Evolutionary conservation across 73 alveolate species (phyloP).

Genomic region (Paramecium pentaurelia): DNA sequence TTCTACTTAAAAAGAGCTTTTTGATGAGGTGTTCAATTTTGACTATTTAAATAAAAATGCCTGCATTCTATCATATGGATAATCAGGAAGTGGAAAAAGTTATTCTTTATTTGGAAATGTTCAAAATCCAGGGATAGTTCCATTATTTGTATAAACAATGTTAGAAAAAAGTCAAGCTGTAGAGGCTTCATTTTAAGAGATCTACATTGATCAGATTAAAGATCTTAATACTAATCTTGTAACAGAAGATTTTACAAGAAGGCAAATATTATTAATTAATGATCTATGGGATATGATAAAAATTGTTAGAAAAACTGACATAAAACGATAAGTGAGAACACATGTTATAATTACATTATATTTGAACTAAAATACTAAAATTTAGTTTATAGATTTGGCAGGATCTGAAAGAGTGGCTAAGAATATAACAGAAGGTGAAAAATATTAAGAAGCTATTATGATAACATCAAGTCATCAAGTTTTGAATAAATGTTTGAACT

Average conservation of each 20-base stretch:
- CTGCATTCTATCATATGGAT: not conserved
- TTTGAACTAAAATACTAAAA: not conserved
- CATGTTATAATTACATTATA: slow-evolving; percentile 19
- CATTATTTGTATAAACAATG: not conserved
- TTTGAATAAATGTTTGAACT: not conserved
- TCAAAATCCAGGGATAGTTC: slow-evolving; percentile 8
- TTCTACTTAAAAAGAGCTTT: slow-evolving; percentile 22
- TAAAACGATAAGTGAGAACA: not conserved
- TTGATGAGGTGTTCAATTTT: slow-evolving; percentile 10
- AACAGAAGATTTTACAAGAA: slow-evolving; percentile 20
- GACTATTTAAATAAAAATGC: not conserved
- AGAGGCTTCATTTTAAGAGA: slow-evolving; percentile 21
- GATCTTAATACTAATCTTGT: slow-evolving; percentile 9
- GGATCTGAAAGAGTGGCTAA: slow-evolving; percentile 65
- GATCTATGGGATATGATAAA: slow-evolving; percentile 35
- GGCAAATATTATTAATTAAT: not conserved
- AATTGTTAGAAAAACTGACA: not conserved
- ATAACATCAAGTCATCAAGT: not conserved
- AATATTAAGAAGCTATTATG: slow-evolving; percentile 56
- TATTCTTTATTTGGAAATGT: not conserved
- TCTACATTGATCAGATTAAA: slow-evolving; percentile 10
- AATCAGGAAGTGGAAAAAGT: slow-evolving; percentile 45
- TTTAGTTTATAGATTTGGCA: slow-evolving; percentile 62
- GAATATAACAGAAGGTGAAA: slow-evolving; percentile 55
- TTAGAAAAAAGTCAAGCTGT: not conserved